Base-by-base conservation (phyloP, 805 yeast species). In the Debaryomyces maramus region DNA sequence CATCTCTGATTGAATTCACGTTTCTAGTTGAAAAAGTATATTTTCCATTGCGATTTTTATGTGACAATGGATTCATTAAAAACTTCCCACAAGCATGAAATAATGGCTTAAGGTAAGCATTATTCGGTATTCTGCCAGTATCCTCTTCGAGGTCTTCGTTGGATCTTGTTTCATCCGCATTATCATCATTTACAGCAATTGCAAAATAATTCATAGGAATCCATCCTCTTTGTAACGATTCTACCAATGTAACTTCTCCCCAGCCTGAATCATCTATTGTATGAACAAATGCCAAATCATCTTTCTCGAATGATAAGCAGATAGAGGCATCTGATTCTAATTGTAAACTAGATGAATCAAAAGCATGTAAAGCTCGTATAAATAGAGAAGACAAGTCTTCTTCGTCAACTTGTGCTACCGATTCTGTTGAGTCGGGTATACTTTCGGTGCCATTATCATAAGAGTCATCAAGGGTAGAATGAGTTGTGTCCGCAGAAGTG, bases 141-240 rank as follows among this genome's bases (percentile, higher is more conserved):
- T 77, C 60, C 9, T 60, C 65, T 2, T 70, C 72, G 10, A 41
- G 67, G 15, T 40, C 56, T 27, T 39, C 63, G 36, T 48, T 52
- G 6, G 32, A 32, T 10, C 13, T 24, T 7, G 37, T 44, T 10
- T 32, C 41, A 8, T 60, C 56, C 8, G 58, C 60, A 15, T 52
- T 52, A 4, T 50, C 45, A 3, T 50, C 55, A 9, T 52, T 54
- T 3, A 80, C 64, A 1, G 71, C 72, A 36, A 65, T 71, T 4
- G 81, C 64, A 52, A 85, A 86, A 61, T 83, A 86, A 55, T 85
- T 86, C 74, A 86, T 81, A 3, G 95, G 95, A 13, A 85, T 87
- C 95, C 95, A 86, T 13, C 95, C 95, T 46, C 88, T 65, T 50
- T 74, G 73, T 37, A 81, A 65, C 10, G 81, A 69, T 40, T 78